Conservation (phyloP, 148 eudicot species). For the Polygonum aviculare region DNA sequence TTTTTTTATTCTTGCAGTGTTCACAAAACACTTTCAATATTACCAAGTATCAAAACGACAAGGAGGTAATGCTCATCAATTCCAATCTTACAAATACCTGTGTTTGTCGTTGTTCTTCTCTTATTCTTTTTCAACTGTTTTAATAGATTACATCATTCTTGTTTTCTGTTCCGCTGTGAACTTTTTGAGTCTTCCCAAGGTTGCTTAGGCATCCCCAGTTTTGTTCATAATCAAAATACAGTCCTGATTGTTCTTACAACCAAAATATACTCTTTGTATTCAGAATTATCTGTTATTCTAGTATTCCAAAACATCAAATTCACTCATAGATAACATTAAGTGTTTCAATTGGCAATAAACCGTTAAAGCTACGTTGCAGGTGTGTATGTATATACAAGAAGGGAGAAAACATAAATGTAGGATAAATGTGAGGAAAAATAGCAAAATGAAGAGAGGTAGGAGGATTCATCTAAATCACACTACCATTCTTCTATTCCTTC, state of each 20-base stretch:
- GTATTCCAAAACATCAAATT: background rate
- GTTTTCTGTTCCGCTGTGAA: background rate
- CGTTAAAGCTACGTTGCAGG: background rate
- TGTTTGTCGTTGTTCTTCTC: background rate
- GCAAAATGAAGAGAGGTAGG: background rate
- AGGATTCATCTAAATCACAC: background rate
- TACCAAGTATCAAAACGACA: constrained; percentile 80
- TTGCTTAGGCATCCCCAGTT: background rate
- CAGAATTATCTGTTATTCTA: background rate
- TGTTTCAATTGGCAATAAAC: constrained; percentile 5
- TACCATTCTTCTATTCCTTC: background rate
- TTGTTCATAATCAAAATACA: too few relatives aligned
- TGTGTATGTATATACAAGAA: constrained; percentile 1
- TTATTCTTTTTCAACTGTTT: background rate
- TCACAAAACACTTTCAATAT: constrained; percentile 88
- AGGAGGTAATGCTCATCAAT: constrained; percentile 48
- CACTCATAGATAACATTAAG: background rate
- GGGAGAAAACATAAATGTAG: background rate
- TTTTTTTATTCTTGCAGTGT: constrained; percentile 50
- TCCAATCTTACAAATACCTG: background rate
- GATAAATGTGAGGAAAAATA: background rate
- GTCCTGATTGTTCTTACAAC: background rate
- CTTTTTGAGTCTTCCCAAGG: background rate
- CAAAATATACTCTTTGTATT: background rate
- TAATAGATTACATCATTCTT: background rate